Percentiles rank a stretch among this genome's conserved stretches.
These are phyloP conservation scores for Sphaceloma murrayae DNA, from an alignment of 2,329 filamentous ascomycete species.

Conservation along the genomic window DNA sequence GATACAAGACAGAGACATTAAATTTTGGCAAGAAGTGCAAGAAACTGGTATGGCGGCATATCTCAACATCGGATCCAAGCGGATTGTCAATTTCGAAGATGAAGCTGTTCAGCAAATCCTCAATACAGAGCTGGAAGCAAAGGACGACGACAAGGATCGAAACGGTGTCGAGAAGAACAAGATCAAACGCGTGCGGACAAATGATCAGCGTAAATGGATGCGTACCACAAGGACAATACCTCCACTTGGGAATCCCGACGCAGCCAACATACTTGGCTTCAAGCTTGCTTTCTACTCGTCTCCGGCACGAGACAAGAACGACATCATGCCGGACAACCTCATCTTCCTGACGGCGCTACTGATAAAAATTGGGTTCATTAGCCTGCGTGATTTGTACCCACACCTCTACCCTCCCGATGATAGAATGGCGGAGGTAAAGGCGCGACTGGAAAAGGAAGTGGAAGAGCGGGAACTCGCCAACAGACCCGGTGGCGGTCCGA, in stretches of 20 bases:
- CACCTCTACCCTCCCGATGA: slow-evolving; percentile 83
- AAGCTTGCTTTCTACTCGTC: slow-evolving; percentile 94
- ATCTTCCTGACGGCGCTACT: slow-evolving; percentile 85
- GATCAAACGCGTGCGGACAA: slow-evolving; percentile 39
- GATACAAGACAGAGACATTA: slow-evolving; percentile 56
- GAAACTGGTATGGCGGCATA: slow-evolving; percentile 71
- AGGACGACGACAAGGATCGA: slow-evolving; percentile 27
- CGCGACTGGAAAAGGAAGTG: slow-evolving; percentile 63
- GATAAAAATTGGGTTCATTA: slow-evolving; percentile 96
- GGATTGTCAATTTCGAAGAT: slow-evolving; percentile 51
- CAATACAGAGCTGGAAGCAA: slow-evolving; percentile 24
- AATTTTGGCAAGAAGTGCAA: slow-evolving; percentile 75
- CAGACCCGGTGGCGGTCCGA: slow-evolving; percentile 60
- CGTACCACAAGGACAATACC: slow-evolving; percentile 70
- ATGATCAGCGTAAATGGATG: slow-evolving; percentile 63
- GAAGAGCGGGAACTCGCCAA: slow-evolving; percentile 65
- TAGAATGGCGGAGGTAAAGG: slow-evolving; percentile 65
- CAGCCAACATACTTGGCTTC: slow-evolving; percentile 91
- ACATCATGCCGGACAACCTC: slow-evolving; percentile 80
- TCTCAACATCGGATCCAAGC: slow-evolving; percentile 74
- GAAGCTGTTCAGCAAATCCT: slow-evolving; percentile 29
- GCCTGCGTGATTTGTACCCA: slow-evolving; percentile 78
- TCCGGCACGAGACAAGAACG: slow-evolving; percentile 60
- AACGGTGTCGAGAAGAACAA: slow-evolving; percentile 33
- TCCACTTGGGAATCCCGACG: slow-evolving; percentile 77